Evolutionary conservation across 2,329 filamentous ascomycete species (phyloP).

Genomic region (Penicillium freii): DNA sequence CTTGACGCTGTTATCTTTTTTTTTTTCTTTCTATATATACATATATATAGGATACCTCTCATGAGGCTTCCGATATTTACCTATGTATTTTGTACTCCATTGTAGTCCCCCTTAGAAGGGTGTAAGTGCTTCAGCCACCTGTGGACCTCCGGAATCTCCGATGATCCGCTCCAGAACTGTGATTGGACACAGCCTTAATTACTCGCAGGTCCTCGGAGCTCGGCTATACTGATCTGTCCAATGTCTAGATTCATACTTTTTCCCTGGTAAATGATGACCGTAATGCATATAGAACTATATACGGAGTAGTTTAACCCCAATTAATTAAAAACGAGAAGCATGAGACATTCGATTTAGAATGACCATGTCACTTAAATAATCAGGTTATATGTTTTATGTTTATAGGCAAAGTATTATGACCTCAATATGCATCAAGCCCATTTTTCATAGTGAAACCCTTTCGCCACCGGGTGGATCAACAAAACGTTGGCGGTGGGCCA

Average conservation of each 20-base stretch:
- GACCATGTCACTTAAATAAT: not conserved
- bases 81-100: not conserved
- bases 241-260: not conserved
- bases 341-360: not conserved
- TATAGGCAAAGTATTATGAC: not conserved
- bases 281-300: too few relatives aligned
- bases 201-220: not conserved
- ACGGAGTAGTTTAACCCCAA: not conserved
- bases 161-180: not conserved
- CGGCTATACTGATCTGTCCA: not conserved
- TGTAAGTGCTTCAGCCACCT: not conserved
- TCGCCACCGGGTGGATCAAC: conserved; percentile 2
- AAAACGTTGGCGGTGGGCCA: not conserved
- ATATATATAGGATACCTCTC: too few relatives aligned
- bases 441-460: too few relatives aligned
- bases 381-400: not conserved
- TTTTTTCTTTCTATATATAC: not conserved
- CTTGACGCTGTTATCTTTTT: conserved; percentile 7
- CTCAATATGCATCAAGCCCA: not conserved
- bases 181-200: not conserved
- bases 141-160: too few relatives aligned
- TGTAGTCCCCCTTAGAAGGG: not conserved
- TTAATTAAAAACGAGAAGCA: not conserved
- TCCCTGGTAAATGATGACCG: not conserved
- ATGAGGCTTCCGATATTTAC: not conserved